These are phyloP conservation scores for Pelargonium citronellum DNA, from an alignment of 441 rosid species.

Conservation along the genomic window DNA sequence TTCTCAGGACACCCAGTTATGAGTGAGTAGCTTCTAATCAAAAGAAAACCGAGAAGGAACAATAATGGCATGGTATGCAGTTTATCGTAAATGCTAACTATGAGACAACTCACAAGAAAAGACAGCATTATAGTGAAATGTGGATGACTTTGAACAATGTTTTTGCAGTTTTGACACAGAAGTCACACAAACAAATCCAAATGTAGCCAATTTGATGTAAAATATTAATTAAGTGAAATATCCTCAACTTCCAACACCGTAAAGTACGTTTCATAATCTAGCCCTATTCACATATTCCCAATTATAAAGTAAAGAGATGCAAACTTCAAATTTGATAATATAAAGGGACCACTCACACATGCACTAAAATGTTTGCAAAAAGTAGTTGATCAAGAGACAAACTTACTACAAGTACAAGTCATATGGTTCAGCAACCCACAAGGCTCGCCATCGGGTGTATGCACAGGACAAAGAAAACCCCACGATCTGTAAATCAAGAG, in stretches of 20 bases:
- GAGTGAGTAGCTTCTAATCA: background rate
- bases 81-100: background rate
- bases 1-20: background rate
- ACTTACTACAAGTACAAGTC: constrained; percentile 82
- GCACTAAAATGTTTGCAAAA: background rate
- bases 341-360: background rate
- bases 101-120: too few species aligned
- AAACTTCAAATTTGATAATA: too few species aligned
- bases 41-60: background rate
- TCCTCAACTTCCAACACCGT: background rate
- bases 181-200: too few species aligned
- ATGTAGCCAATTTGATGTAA: too few species aligned
- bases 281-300: background rate
- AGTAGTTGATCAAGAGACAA: background rate
- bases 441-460: constrained; percentile 98
- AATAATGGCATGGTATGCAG: background rate
- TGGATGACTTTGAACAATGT: too few species aligned
- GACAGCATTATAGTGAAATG: too few species aligned
- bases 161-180: too few species aligned
- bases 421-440: constrained; percentile 95
- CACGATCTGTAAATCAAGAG: constrained; percentile 58
- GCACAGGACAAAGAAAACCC: constrained; percentile 99
- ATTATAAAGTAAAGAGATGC: background rate
- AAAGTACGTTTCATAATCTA: background rate
- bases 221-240: too few species aligned